phyloP scores from a whole-genome alignment of 2,329 filamentous ascomycete genomes.

The Simplicillium sp. region DNA sequence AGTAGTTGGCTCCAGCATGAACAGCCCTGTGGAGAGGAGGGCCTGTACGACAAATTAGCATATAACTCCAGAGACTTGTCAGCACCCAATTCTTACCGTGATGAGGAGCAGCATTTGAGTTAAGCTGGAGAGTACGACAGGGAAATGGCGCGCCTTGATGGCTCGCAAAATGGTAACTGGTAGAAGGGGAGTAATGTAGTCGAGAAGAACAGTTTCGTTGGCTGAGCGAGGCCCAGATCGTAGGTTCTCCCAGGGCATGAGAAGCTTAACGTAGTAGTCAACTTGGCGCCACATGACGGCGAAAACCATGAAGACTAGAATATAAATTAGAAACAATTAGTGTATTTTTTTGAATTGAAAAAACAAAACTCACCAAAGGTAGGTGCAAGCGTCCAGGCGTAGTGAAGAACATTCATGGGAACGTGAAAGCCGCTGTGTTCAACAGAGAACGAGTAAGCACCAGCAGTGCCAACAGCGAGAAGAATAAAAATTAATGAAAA shows the following conservation, averaged over 20 bases:
- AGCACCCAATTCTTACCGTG: constrained; percentile 10
- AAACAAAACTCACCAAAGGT: too few relatives aligned
- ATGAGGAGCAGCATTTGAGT: constrained; percentile 17
- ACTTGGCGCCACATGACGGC: constrained; percentile 17
- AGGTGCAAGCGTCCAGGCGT: too few relatives aligned
- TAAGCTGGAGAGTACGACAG: constrained; percentile 12
- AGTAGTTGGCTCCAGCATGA: constrained; percentile 16
- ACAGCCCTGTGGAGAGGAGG: constrained; percentile 18
- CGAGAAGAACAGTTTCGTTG: constrained; percentile 15
- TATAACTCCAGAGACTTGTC: background rate
- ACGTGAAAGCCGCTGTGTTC: too few relatives aligned
- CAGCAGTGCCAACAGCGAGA: too few relatives aligned
- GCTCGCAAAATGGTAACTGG: constrained; percentile 13
- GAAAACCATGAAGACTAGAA: too few relatives aligned
- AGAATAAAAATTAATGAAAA: too few relatives aligned
- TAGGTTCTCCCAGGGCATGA: constrained; percentile 17
- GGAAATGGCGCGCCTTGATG: constrained; percentile 14
- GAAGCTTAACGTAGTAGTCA: constrained; percentile 16
- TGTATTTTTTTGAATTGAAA: too few relatives aligned
- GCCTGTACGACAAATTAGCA: constrained; percentile 7
- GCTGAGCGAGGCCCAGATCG: constrained; percentile 8
- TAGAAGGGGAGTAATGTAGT: constrained; percentile 17
- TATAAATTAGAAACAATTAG: too few relatives aligned
- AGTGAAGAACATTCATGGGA: too few relatives aligned
- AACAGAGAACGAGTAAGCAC: too few relatives aligned